Base-by-base conservation (phyloP, 2,329 filamentous ascomycete genomes). In the Colletotrichum somersetense region DNA sequence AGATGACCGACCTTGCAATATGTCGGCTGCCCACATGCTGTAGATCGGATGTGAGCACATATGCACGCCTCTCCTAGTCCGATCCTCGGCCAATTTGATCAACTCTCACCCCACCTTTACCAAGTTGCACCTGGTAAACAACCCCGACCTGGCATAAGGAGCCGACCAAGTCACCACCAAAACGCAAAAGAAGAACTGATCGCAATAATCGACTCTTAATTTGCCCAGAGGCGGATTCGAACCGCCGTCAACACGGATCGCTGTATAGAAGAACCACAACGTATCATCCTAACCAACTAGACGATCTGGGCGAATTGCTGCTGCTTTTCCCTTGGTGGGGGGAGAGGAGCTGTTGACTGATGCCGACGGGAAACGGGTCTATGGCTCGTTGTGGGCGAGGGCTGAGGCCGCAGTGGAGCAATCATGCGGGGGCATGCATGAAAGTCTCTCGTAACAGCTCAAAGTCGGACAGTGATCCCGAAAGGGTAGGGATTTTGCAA, bases 241-340 rank as follows among this genome's bases (percentile, higher is more conserved):
- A 70, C 67, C 67, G 67, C 67, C 67, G 67, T 70, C 67, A 70
- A 70, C 67, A 70, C 67, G 67, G 67, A 70, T 48, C 62, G 55
- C 62, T 52, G 67, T 70, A 65, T 55, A 66, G 18, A 63, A 65
- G 63, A 55, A 69, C 67, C 67, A 66, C 67, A 70, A 70, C 67
- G 67, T 70, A 70, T 70, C 67, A 70, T 70, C 67, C 67, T 70
- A 67, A 70, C 67, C 67, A 70, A 70, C 62, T 70, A 70, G 67
- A 70, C 67, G 67, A 70, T 70, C 67, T 70, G 67, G 46, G 67
- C 67, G 62, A 61, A 70, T 70, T 18, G 44, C 16, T 59, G 44
- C 67, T 66, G 26, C 12, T 23, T 38, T n/a, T 11, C 61, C 61
- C 12, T 53, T 53, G 35, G 35, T 63, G 59, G 48, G 59, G 59